Base-by-base conservation (phyloP, 139 green algal genomes). In the Chlorella sp. region DNA sequence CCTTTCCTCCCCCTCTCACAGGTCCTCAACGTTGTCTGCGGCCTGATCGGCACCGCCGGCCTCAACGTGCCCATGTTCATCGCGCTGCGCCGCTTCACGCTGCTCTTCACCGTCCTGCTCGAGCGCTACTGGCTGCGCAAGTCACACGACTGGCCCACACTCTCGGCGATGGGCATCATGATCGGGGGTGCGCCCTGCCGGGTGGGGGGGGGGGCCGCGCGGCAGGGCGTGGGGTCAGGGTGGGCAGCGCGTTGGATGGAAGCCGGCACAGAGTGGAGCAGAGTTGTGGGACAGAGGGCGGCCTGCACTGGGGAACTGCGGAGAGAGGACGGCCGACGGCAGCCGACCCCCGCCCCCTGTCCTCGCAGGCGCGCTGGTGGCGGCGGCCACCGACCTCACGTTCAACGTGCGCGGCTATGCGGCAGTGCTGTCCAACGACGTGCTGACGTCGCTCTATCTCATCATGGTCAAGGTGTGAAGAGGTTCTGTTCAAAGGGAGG, bases 51-150 rank as follows among this genome's bases (percentile, higher is more conserved):
- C 68, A 94, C 89, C 12, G 84, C 73, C 9, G 89, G 87, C 23
- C 77, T 94, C 1, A 93, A 85, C 71, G 83, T 94, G 6, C 89
- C 89, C 12, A 94, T 94, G 89, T 94, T 93, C 77, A 93, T 94
- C 45, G 89, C 86, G 14, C 80, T 94, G 40, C 82, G 89, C 27
- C 79, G 89, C 27, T 93, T 93, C 72, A 93, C 87, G 19, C 71
- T 94, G 77, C 60, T 94, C 17, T 87, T 88, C 45, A 93, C 89
- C 15, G 87, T 94, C 58, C 48, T 87, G 35, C 69, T 93, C 58
- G 89, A 94, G 71, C 69, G 82, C 7, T 79, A 77, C 51, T 74
- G 87, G 63, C 86, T 88, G 70, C 71, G 78, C 33, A 90, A 91
- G 73, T 79, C 58, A 51, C 89, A 93, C 68, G 79, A 89, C 55